These are phyloP conservation scores for Colletotrichum lini DNA, from an alignment of 2,329 filamentous ascomycete genomes.

Conservation along the genomic window DNA sequence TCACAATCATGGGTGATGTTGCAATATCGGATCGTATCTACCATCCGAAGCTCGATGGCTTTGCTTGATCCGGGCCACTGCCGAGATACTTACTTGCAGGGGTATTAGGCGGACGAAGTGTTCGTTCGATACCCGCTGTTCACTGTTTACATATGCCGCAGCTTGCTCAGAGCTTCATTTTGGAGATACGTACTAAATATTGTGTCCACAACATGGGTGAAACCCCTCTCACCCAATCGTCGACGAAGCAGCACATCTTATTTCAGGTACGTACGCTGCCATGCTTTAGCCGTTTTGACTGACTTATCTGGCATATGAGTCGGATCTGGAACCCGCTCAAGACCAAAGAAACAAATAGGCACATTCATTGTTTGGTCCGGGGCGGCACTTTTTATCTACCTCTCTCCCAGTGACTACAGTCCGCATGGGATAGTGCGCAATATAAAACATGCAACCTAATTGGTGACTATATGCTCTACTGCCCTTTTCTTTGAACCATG, in stretches of 20 bases:
- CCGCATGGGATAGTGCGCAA: not conserved
- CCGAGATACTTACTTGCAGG: not conserved
- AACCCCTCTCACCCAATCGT: too few species aligned
- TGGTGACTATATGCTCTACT: not conserved
- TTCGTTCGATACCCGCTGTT: constrained; percentile 5
- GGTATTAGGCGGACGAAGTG: constrained; percentile 8
- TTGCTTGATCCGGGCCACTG: constrained; percentile 31
- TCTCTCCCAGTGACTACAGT: not conserved
- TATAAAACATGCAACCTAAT: not conserved
- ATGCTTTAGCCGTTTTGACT: not conserved
- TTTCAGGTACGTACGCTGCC: not conserved
- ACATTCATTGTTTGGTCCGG: not conserved
- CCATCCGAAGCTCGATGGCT: constrained; percentile 20
- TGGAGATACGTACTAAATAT: not conserved
- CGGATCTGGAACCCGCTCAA: constrained; percentile 14
- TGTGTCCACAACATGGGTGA: not conserved
- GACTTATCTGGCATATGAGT: not conserved
- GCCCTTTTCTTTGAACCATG: not conserved
- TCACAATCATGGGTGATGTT: not conserved
- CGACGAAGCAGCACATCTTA: not conserved
- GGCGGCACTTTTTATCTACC: not conserved
- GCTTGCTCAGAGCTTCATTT: not conserved
- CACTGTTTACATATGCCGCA: not conserved
- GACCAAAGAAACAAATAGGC: constrained; percentile 13
- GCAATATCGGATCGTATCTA: not conserved